Evolutionary conservation across 2,329 filamentous ascomycete genomes (phyloP).

Genomic region (Cadophora sp.): DNA sequence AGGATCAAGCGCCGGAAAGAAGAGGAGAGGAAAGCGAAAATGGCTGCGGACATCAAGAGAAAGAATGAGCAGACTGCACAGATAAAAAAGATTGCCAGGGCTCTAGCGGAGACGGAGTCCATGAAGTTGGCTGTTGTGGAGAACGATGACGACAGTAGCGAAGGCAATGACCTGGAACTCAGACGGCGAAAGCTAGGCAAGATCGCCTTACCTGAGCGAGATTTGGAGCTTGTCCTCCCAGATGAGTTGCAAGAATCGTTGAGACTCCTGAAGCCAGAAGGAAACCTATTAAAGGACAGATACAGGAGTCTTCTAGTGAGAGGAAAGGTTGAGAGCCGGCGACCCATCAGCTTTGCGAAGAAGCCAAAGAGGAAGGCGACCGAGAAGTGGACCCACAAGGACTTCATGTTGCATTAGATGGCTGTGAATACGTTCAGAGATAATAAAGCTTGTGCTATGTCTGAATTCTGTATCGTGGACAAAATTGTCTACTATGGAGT

Average conservation of each 20-base stretch:
- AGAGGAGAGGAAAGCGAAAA: slow-evolving; percentile 77
- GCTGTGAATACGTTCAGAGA: background rate
- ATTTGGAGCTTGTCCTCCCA: slow-evolving; percentile 80
- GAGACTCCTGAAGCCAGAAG: slow-evolving; percentile 86
- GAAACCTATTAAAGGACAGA: slow-evolving; percentile 91
- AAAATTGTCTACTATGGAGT: background rate
- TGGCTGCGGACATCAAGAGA: slow-evolving; percentile 77
- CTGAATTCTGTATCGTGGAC: background rate
- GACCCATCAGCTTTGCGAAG: slow-evolving; percentile 80
- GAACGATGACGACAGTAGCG: slow-evolving; percentile 56
- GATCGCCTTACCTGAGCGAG: slow-evolving; percentile 75
- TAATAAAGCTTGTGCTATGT: background rate
- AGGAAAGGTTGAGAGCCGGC: slow-evolving; percentile 86
- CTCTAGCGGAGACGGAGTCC: slow-evolving; percentile 64
- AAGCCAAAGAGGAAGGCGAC: slow-evolving; percentile 81
- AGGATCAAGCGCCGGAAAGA: slow-evolving; percentile 88
- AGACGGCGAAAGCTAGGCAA: slow-evolving; percentile 78
- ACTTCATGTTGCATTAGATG: slow-evolving; percentile 64
- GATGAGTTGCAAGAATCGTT: slow-evolving; percentile 86
- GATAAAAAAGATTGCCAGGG: slow-evolving; percentile 73
- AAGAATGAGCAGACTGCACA: slow-evolving; percentile 74
- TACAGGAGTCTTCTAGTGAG: slow-evolving; percentile 88
- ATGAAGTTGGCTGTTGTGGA: slow-evolving; percentile 53
- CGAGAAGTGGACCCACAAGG: slow-evolving; percentile 98
- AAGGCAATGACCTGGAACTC: slow-evolving; percentile 68